Percentiles rank a stretch among this genome's conserved stretches.
phyloP scores from a whole-genome alignment of 257 asterid species.

The Penstemon barbatus region DNA sequence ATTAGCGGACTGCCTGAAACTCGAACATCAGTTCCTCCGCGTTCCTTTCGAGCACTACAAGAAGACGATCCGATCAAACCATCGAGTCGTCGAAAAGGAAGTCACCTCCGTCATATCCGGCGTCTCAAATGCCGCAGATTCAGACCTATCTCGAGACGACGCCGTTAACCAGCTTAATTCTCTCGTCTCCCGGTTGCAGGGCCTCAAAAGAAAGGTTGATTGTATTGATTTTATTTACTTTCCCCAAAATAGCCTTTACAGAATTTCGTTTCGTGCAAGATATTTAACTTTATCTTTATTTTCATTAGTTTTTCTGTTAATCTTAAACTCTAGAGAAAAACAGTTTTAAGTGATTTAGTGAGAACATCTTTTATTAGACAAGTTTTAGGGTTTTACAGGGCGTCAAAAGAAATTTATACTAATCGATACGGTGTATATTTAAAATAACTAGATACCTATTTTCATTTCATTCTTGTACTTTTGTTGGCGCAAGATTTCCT shows the following conservation, averaged over 20 bases:
- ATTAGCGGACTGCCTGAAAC: conserved; percentile 68
- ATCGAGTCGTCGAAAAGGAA: conserved; percentile 88
- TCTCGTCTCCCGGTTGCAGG: conserved; percentile 80
- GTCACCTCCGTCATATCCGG: conserved; percentile 68
- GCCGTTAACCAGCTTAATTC: conserved; percentile 76
- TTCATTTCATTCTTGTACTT: too few relatives aligned
- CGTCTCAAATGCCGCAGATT: conserved; percentile 53
- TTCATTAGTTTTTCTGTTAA: not conserved
- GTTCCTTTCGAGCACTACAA: conserved; percentile 96
- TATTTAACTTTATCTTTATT: not conserved
- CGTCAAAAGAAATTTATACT: too few relatives aligned
- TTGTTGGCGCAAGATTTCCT: too few relatives aligned
- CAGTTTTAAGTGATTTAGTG: not conserved
- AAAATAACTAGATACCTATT: too few relatives aligned
- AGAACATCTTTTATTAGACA: not conserved
- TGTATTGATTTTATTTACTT: not conserved
- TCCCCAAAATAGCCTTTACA: too few relatives aligned
- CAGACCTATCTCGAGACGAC: conserved; percentile 58
- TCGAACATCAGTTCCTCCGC: conserved; percentile 93
- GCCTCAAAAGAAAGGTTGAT: conserved; percentile 89
- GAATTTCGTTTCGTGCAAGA: not conserved
- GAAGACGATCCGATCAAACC: conserved; percentile 92
- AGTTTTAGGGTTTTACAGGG: not conserved
- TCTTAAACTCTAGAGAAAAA: not conserved
- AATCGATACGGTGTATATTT: too few relatives aligned